Conservation (phyloP, 2,329 filamentous ascomycete species). For the Fusarium heterosporum region DNA sequence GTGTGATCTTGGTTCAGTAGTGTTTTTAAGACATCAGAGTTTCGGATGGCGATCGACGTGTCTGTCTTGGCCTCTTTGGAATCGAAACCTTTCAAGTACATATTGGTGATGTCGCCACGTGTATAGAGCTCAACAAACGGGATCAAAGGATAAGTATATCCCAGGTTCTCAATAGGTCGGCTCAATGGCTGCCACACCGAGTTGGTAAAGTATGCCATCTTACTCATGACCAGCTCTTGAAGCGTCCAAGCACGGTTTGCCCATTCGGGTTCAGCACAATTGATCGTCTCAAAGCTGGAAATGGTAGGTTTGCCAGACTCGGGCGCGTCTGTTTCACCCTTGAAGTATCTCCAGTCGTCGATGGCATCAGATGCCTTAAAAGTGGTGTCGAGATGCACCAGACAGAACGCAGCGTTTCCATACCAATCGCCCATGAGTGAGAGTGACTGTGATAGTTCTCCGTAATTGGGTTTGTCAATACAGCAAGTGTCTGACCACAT, state of each 20-base stretch:
- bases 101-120: not conserved
- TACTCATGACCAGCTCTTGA: slow-evolving; percentile 5
- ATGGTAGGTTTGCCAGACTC: not conserved
- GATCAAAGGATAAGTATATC: slow-evolving; percentile 1
- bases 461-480: slow-evolving; percentile 8
- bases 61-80: not conserved
- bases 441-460: slow-evolving; percentile 1
- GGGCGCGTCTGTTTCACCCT: not conserved
- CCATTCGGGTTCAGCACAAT: not conserved
- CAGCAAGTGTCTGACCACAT: slow-evolving; percentile 14
- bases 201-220: slow-evolving; percentile 9
- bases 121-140: slow-evolving; percentile 4
- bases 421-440: slow-evolving; percentile 18
- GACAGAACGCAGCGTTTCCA: slow-evolving; percentile 2
- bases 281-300: not conserved
- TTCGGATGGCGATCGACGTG: not conserved
- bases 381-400: slow-evolving; percentile 4
- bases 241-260: slow-evolving; percentile 9
- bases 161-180: slow-evolving; percentile 2
- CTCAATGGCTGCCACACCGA: not conserved
- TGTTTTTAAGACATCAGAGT: not conserved
- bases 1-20: not conserved
- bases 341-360: slow-evolving; percentile 1
- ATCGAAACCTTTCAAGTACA: not conserved
- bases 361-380: not conserved